phyloP scores from a whole-genome alignment of 148 eudicot genomes.

The Rhododendron williamsianum region DNA sequence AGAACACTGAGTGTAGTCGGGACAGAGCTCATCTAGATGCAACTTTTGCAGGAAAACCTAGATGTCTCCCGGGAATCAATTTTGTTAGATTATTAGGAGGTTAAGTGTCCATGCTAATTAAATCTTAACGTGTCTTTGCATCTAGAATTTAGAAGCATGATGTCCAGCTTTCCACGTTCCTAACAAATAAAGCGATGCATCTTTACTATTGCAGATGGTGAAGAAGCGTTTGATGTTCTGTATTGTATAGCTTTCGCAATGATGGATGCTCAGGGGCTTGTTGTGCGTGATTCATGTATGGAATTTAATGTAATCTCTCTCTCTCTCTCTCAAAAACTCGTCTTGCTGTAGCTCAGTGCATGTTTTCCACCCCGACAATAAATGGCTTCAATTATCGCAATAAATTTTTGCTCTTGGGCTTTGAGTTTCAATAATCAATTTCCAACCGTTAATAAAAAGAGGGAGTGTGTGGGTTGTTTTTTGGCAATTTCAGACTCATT shows the following conservation, averaged over 20 bases:
- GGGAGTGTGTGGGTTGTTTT: too few relatives aligned
- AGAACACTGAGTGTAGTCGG: too few relatives aligned
- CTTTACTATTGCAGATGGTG: slow-evolving; percentile 55
- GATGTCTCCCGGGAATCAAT: slow-evolving; percentile 54
- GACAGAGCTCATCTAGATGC: too few relatives aligned
- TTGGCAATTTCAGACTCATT: too few relatives aligned
- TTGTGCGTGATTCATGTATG: slow-evolving; percentile 89
- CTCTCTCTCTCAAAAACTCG: slow-evolving; percentile 17
- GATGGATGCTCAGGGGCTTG: slow-evolving; percentile 99
- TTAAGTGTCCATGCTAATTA: slow-evolving; percentile 14
- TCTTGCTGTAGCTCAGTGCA: neutral
- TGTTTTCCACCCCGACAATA: neutral
- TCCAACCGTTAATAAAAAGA: too few relatives aligned
- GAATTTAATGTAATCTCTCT: slow-evolving; percentile 64
- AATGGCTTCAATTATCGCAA: neutral
- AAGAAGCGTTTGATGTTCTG: slow-evolving; percentile 76
- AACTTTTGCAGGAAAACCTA: slow-evolving; percentile 60
- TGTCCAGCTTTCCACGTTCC: neutral
- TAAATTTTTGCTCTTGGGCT: too few relatives aligned
- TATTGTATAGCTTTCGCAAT: slow-evolving; percentile 83
- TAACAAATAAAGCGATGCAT: slow-evolving; percentile 6
- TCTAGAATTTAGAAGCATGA: neutral
- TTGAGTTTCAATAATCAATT: too few relatives aligned
- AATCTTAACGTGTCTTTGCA: neutral
- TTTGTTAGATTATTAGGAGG: slow-evolving; percentile 72